Evolutionary conservation across 306 rosid genomes (phyloP).

Genomic region (Vigna trinervia): DNA sequence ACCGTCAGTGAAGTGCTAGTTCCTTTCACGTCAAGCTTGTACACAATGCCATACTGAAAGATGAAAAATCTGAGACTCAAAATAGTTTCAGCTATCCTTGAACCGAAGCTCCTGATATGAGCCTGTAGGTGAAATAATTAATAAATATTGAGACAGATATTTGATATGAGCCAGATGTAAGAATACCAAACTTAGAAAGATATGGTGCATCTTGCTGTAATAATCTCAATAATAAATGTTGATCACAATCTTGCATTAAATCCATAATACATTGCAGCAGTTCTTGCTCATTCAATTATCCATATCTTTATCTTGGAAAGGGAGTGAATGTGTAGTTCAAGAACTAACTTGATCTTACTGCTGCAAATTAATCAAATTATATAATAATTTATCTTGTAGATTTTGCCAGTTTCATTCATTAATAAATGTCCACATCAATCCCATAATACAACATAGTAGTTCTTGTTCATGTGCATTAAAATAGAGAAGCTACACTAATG

Average conservation of each 20-base stretch:
- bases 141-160: background rate
- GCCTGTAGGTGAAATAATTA: constrained; percentile 56
- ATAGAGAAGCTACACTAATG: no score
- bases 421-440: no score
- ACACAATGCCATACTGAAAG: constrained; percentile 93
- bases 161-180: background rate
- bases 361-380: background rate
- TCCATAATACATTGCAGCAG: constrained; percentile 6
- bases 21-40: constrained; percentile 74
- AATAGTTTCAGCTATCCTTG: constrained; percentile 86
- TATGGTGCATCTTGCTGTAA: background rate
- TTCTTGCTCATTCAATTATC: background rate
- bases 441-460: no score
- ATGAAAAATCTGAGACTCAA: constrained; percentile 89
- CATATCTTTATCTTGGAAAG: background rate
- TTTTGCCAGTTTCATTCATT: no score
- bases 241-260: background rate
- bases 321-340: background rate
- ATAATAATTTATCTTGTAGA: background rate
- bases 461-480: no score
- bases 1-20: constrained; percentile 81
- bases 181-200: background rate
- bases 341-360: background rate
- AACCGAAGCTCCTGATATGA: constrained; percentile 76
- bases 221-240: background rate